These are phyloP conservation scores for Amyloporia xantha DNA, from an alignment of 768 basidiomycete genomes.

Conservation along the genomic window DNA sequence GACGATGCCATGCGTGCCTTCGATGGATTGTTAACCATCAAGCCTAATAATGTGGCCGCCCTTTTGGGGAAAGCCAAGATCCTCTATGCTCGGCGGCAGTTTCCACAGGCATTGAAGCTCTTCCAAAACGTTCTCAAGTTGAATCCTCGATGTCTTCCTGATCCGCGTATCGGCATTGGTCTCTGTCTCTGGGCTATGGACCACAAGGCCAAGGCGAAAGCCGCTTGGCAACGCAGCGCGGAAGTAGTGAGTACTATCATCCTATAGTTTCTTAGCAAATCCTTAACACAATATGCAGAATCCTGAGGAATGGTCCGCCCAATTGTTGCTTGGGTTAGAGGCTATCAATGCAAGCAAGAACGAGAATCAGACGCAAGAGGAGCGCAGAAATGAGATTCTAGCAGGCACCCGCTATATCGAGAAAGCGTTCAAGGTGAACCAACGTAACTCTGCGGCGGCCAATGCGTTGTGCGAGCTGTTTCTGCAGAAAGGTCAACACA, in stretches of 20 bases:
- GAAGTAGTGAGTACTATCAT: conserved; percentile 51
- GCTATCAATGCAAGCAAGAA: conserved; percentile 82
- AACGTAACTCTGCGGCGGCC: conserved; percentile 74
- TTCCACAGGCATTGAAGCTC: conserved; percentile 69
- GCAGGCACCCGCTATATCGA: conserved; percentile 66
- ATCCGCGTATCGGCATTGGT: conserved; percentile 94
- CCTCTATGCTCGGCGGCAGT: conserved; percentile 71
- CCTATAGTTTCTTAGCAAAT: background rate
- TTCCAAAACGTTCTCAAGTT: conserved; percentile 83
- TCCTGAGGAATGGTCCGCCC: conserved; percentile 70
- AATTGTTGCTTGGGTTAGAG: conserved; percentile 79
- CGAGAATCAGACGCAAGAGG: conserved; percentile 52
- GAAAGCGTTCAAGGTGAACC: conserved; percentile 73
- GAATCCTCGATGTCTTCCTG: conserved; percentile 76
- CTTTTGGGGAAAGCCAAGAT: conserved; percentile 88
- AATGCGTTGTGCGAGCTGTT: conserved; percentile 80
- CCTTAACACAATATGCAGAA: conserved; percentile 39
- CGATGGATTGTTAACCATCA: conserved; percentile 67
- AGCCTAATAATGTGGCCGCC: conserved; percentile 84
- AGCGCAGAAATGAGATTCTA: conserved; percentile 54
- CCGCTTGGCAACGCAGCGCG: conserved; percentile 86
- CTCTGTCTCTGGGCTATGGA: conserved; percentile 90
- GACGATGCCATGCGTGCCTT: conserved; percentile 80
- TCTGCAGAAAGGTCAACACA: conserved; percentile 59
- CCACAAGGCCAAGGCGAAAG: conserved; percentile 72